Evolutionary conservation across 805 yeast genomes (phyloP).

Genomic region (Pichia cabralensis): DNA sequence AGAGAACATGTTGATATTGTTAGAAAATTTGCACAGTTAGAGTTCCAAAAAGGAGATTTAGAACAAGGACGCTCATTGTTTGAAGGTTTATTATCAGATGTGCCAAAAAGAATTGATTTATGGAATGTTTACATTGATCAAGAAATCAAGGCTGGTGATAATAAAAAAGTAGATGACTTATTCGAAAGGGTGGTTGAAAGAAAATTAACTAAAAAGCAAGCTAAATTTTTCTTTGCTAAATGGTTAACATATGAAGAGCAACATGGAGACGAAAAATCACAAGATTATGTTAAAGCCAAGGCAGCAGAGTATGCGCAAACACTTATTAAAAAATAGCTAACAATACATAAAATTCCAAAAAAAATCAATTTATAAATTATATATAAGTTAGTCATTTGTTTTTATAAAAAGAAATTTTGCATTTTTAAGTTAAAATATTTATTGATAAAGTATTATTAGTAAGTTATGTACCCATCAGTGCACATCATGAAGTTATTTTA

Average conservation of each 20-base stretch:
- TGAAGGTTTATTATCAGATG: constrained; percentile 84
- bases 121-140: constrained; percentile 96
- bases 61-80: constrained; percentile 93
- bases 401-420: too few relatives aligned
- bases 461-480: too few relatives aligned
- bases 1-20: constrained; percentile 71
- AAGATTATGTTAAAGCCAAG: constrained; percentile 80
- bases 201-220: constrained; percentile 77
- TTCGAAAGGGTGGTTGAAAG: constrained; percentile 68
- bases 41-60: constrained; percentile 76
- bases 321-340: constrained; percentile 13
- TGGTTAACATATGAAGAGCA: constrained; percentile 80
- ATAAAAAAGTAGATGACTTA: constrained; percentile 60
- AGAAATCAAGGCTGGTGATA: constrained; percentile 66
- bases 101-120: constrained; percentile 82
- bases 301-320: constrained; percentile 59
- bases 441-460: too few relatives aligned
- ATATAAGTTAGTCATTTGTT: too few relatives aligned
- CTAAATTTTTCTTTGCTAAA: constrained; percentile 87
- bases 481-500: too few relatives aligned
- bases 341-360: not conserved
- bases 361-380: too few relatives aligned
- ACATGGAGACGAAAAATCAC: constrained; percentile 54
- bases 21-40: constrained; percentile 81
- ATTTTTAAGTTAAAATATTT: too few relatives aligned